phyloP scores from a whole-genome alignment of 805 yeast species.

The Lipomyces sp. region DNA sequence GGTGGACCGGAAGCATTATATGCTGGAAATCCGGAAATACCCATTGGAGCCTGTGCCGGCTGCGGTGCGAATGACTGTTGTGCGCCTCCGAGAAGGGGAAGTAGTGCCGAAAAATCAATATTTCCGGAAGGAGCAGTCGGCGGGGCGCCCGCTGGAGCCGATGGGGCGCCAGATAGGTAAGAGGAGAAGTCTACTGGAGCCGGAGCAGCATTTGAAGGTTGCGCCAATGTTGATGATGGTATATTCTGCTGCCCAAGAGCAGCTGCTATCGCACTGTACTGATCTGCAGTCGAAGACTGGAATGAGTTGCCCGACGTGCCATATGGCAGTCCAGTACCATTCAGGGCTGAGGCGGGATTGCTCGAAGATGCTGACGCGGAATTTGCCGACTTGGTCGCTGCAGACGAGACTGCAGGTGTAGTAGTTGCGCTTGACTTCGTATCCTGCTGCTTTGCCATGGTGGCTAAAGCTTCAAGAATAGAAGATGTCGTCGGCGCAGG shows the following conservation, averaged over 20 bases:
- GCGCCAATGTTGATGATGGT: background rate
- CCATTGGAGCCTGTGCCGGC: constrained; percentile 19
- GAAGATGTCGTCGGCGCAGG: constrained; percentile 53
- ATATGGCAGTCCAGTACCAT: too few species aligned
- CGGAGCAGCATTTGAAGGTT: background rate
- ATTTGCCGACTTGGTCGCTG: constrained; percentile 1
- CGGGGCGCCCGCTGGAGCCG: constrained; percentile 1
- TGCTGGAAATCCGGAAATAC: background rate
- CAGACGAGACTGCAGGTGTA: constrained; percentile 34
- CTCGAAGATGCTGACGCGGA: too few species aligned
- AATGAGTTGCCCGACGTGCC: background rate
- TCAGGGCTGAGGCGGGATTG: too few species aligned
- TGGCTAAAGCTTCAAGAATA: constrained; percentile 66
- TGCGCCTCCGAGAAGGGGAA: constrained; percentile 7
- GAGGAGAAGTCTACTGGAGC: background rate
- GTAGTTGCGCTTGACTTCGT: constrained; percentile 27
- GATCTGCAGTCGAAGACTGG: background rate
- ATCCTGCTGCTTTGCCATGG: constrained; percentile 51
- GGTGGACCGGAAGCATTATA: background rate
- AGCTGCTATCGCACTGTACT: constrained; percentile 1
- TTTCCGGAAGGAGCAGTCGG: constrained; percentile 4
- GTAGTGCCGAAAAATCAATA: constrained; percentile 11
- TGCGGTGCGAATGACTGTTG: constrained; percentile 21
- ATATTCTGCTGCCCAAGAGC: background rate
- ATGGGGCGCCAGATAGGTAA: background rate